These are phyloP conservation scores for Suaeda aralocaspica DNA, from an alignment of 148 eudicot species.

Conservation along the genomic window DNA sequence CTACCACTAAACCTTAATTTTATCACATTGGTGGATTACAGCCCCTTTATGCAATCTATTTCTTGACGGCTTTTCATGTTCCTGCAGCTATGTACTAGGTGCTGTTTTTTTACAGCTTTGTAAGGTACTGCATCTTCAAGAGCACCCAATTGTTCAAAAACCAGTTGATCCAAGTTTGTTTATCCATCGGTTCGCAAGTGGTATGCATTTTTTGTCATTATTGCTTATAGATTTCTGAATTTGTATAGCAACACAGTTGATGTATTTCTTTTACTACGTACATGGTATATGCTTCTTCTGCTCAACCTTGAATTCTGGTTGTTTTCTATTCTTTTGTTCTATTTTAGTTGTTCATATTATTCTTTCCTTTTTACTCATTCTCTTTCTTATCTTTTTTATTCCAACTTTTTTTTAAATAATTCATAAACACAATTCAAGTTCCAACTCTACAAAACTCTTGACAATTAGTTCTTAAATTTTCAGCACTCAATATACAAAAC, in stretches of 20 bases:
- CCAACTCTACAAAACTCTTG: neutral
- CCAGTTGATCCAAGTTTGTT: conserved; percentile 93
- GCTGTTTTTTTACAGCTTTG: conserved; percentile 90
- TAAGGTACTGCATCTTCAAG: conserved; percentile 66
- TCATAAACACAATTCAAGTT: too few species aligned
- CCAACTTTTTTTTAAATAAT: too few species aligned
- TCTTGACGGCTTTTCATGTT: neutral
- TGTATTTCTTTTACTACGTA: neutral
- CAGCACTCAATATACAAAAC: neutral
- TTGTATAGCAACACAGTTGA: neutral
- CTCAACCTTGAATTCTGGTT: neutral
- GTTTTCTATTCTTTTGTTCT: neutral
- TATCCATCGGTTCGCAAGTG: conserved; percentile 64
- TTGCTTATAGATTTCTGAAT: conserved; percentile 2
- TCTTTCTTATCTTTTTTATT: too few species aligned
- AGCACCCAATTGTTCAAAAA: conserved; percentile 69
- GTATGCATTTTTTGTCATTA: conserved; percentile 22
- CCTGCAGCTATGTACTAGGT: conserved; percentile 77
- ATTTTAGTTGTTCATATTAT: neutral
- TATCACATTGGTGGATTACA: too few species aligned
- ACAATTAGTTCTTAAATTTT: neutral
- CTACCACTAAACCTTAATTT: too few species aligned
- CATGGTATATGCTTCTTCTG: too few species aligned
- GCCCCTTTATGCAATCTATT: too few species aligned
- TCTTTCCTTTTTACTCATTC: too few species aligned